These are phyloP conservation scores for Pholiota adiposa DNA, from an alignment of 1,284 basidiomycete species.

Conservation along the genomic window DNA sequence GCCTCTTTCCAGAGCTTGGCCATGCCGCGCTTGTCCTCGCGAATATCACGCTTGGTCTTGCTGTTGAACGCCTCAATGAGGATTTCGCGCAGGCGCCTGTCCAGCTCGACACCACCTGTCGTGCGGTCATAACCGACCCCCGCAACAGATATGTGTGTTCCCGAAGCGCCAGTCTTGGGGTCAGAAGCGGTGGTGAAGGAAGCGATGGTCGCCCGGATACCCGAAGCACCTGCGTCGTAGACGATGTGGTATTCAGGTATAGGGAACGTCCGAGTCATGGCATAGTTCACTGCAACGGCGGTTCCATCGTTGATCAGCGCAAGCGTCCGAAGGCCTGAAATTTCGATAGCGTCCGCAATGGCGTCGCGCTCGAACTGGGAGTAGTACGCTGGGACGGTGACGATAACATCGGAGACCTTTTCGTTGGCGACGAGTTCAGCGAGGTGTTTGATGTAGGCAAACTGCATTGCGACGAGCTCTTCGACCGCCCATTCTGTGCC, in stretches of 20 bases:
- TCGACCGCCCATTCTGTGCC: slow-evolving; percentile 83
- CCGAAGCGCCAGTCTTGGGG: slow-evolving; percentile 54
- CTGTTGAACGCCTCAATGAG: slow-evolving; percentile 78
- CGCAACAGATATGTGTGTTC: slow-evolving; percentile 76
- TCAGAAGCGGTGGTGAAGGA: slow-evolving; percentile 74
- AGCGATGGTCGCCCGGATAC: slow-evolving; percentile 87
- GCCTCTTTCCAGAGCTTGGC: slow-evolving; percentile 96
- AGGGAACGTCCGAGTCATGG: slow-evolving; percentile 91
- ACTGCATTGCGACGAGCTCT: slow-evolving; percentile 94
- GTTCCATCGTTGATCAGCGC: slow-evolving; percentile 93
- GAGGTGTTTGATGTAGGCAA: slow-evolving; percentile 88
- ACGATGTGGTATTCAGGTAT: slow-evolving; percentile 87
- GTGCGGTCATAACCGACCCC: slow-evolving; percentile 84
- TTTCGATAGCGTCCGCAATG: slow-evolving; percentile 88
- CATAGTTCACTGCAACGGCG: slow-evolving; percentile 93
- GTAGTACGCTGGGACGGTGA: slow-evolving; percentile 89
- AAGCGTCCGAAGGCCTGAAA: slow-evolving; percentile 85
- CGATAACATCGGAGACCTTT: slow-evolving; percentile 78
- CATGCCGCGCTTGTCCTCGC: slow-evolving; percentile 84
- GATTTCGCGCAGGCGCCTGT: slow-evolving; percentile 83
- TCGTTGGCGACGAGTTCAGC: slow-evolving; percentile 83
- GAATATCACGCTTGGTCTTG: slow-evolving; percentile 67
- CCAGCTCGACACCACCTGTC: slow-evolving; percentile 84
- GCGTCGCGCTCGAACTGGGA: slow-evolving; percentile 89
- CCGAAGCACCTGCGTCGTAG: slow-evolving; percentile 92